Evolutionary conservation across 768 basidiomycete species (phyloP).

Genomic region (Pisolithus marmoratus): DNA sequence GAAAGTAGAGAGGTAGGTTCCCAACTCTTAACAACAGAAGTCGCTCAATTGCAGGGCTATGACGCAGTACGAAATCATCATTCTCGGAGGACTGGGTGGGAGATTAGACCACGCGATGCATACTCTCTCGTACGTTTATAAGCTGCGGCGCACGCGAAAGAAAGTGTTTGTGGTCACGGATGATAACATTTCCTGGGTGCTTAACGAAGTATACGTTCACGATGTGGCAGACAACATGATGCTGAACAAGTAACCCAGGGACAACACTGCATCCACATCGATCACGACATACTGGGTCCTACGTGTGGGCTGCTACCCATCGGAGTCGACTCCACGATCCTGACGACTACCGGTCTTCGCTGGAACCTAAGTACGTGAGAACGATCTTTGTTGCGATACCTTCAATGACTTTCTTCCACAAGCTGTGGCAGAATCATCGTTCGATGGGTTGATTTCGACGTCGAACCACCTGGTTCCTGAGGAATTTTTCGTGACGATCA

Average conservation of each 20-base stretch:
- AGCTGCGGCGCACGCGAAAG: conserved; percentile 55
- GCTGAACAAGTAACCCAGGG: conserved; percentile 46
- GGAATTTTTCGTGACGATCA: conserved; percentile 43
- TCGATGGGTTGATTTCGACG: conserved; percentile 84
- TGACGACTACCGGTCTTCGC: conserved; percentile 79
- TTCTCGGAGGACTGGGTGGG: conserved; percentile 87
- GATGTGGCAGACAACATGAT: background rate
- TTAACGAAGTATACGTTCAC: conserved; percentile 54
- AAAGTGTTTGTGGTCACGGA: conserved; percentile 79
- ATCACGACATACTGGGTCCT: conserved; percentile 68
- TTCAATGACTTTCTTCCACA: conserved; percentile 2
- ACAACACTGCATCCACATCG: conserved; percentile 71
- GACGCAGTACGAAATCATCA: conserved; percentile 55
- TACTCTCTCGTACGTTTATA: conserved; percentile 78
- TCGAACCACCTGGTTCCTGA: conserved; percentile 85
- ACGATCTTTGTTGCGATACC: background rate
- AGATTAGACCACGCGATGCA: conserved; percentile 94
- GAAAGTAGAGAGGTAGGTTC: conserved; percentile 34
- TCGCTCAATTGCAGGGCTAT: conserved; percentile 7
- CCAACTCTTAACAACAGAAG: background rate
- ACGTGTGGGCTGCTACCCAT: conserved; percentile 96
- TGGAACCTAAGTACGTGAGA: conserved; percentile 74
- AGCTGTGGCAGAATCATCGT: conserved; percentile 66
- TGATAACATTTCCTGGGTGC: conserved; percentile 87
- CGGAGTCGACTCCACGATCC: conserved; percentile 66